A percentile compares a stretch with the other conserved stretches of the same genome.
phyloP scores from a whole-genome alignment of 2,329 filamentous ascomycete genomes.

The Sarocladium brachiariae region DNA sequence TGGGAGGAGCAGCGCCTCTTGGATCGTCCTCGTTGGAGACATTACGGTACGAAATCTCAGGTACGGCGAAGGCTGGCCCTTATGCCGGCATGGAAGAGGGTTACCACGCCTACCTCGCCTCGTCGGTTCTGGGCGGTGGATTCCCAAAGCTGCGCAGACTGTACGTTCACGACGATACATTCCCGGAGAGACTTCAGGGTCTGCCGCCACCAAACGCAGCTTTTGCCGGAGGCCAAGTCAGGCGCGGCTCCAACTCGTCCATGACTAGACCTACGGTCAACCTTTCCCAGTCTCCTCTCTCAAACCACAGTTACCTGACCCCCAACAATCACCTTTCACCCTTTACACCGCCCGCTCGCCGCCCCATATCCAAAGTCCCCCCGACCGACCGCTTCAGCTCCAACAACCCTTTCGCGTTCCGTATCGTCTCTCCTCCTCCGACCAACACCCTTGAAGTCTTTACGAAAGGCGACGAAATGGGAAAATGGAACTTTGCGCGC shows the following conservation, averaged over 20 bases:
- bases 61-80: slow-evolving; percentile 47
- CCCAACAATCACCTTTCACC: slow-evolving; percentile 17
- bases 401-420: slow-evolving; percentile 50
- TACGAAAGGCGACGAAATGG: slow-evolving; percentile 51
- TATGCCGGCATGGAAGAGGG: slow-evolving; percentile 48
- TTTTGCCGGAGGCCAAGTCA: slow-evolving; percentile 22
- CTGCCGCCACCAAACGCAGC: slow-evolving; percentile 50
- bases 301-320: slow-evolving; percentile 11
- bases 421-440: slow-evolving; percentile 27
- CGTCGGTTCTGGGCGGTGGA: slow-evolving; percentile 69
- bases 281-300: slow-evolving; percentile 14
- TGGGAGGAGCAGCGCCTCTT: slow-evolving; percentile 51
- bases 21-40: slow-evolving; percentile 61
- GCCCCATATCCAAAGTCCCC: slow-evolving; percentile 22
- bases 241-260: slow-evolving; percentile 20
- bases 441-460: slow-evolving; percentile 53
- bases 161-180: slow-evolving; percentile 79
- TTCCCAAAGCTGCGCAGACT: slow-evolving; percentile 69
- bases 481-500: slow-evolving; percentile 52
- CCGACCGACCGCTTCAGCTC: slow-evolving; percentile 45
- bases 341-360: slow-evolving; percentile 19
- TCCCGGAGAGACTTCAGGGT: slow-evolving; percentile 69
- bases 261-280: slow-evolving; percentile 17
- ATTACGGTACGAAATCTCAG: slow-evolving; percentile 77
- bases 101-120: slow-evolving; percentile 81